Base-by-base conservation (phyloP, 2,329 filamentous ascomycete species). In the Alternaria atra region DNA sequence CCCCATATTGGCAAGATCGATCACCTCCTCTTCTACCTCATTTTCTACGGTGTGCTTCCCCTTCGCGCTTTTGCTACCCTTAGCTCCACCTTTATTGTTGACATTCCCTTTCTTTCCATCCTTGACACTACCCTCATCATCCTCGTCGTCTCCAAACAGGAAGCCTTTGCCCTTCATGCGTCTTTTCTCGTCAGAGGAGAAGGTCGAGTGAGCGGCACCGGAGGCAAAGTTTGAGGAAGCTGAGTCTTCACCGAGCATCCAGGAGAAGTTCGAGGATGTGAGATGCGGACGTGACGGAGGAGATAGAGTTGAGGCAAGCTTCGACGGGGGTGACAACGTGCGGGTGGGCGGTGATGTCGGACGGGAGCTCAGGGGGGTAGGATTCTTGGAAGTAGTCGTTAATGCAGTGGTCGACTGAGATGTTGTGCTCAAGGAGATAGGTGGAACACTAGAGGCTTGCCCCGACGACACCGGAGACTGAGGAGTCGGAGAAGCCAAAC, bases 241-340 rank as follows among this genome's bases (percentile, higher is more conserved):
- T 8, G 72, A 73, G n/a, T 77, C 77, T 37, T 77, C 73, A 15
- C 75, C 76, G 5, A 93, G 82, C 90, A 93, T 93, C 89, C 90
- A 93, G 1, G 90, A 89, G 75, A 92, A 93, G 4, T 89, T 90
- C 7, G 91, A 92, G 66, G 91, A 90, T 1, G 90, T 89, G 34
- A 93, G 83, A 0, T 85, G 87, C 4, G 90, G 90, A 23, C 89
- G 84, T 20, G 87, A 66, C n/a, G 70, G 85, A 79, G 44, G 70
- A 7, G 71, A 72, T 17, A 77, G 65, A 75, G 79, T 68, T 3
- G 66, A 61, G 9, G 67, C 56, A n/a, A 63, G 55, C 29, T 68
- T 56, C 6, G 66, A 59, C 46, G 61, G 56, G 13, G 61, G 48
- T 34, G 66, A 39, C 20, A 61, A 56, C 10, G 60, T 7, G 27